Evolutionary conservation across 352 stramenopile genomes (phyloP), one percentile per base, ranked within the genome.

Genomic region (Globisporangium irregulare): DNA sequence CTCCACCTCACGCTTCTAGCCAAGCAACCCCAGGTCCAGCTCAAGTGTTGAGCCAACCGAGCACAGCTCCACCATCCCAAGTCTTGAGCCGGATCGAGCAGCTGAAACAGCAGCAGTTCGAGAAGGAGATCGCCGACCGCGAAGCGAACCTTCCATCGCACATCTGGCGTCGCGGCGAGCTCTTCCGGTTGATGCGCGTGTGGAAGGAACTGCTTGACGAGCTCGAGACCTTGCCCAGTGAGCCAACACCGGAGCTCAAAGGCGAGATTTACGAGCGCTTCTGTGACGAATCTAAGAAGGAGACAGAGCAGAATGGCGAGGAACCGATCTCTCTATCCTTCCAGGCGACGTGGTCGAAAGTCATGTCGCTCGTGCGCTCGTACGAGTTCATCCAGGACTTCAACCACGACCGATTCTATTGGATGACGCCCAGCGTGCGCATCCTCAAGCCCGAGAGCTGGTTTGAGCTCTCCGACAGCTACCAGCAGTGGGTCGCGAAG

Each of bases 311-410:
- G 3, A 46, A 18, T 15, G 54, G 54, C 15, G 25, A 59, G 15
- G 25, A 41, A 18, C 15, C 54, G 25, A 59, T 9, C 25, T 15
- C 15, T 4, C 54, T 25, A 3, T 25, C 25, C 54, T 41, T 59
- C 25, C 38, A 46, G 12, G 38, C 38, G 38, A 46, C 38, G 7
- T 59, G 54, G 54, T 38, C 54, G 54, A 59, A 59, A n/a, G 34
- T 41, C 54, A 6, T 22, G 15, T 59, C 54, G 54, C 54, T 59
- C 54, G 54, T 32, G 14, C 25, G 54, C 29, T 41, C 54, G 27
- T 48, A 51, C 60, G 43, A 66, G 60, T 59, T 38, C 27, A 66
- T 59, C 24, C 32, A 12, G 18, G 60, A 46, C 20, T 66, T 66
- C 34, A 55, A 66, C 29, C 46, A 41, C 46, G 29, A 58, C 48